A percentile compares a stretch with the other conserved stretches of the same genome.
phyloP scores from a whole-genome alignment of 2,329 filamentous ascomycete genomes.

The Monosporascus sp. region DNA sequence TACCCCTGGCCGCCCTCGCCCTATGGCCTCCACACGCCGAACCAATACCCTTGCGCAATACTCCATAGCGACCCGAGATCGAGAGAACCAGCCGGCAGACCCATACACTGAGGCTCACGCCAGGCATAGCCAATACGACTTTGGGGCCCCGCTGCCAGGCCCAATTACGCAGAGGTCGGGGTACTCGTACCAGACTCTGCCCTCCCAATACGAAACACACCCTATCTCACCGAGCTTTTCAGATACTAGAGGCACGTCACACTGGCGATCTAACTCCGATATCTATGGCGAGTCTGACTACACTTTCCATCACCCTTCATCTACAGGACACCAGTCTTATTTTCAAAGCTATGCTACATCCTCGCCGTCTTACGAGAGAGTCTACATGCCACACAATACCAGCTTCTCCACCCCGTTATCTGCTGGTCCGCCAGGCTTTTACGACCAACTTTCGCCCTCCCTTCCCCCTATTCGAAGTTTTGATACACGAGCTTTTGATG shows the following conservation, averaged over 20 bases:
- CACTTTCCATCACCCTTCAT: constrained; percentile 16
- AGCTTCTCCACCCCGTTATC: background rate
- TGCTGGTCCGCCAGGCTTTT: constrained; percentile 12
- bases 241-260: background rate
- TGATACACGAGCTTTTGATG: background rate
- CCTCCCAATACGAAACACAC: background rate
- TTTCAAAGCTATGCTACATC: background rate
- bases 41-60: no score
- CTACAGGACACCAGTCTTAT: background rate
- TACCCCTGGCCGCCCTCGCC: background rate
- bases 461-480: background rate
- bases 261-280: background rate
- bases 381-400: background rate
- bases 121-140: constrained; percentile 1
- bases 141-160: constrained; percentile 2
- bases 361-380: background rate
- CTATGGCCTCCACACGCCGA: no score
- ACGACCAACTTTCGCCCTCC: constrained; percentile 9
- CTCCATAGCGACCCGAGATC: no score
- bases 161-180: no score
- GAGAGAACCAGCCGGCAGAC: no score
- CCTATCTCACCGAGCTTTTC: constrained; percentile 14
- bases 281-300: background rate
- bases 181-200: no score
- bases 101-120: no score